Evolutionary conservation across 2,329 filamentous ascomycete genomes (phyloP), one percentile per base, ranked within the genome.

Genomic region (Colletotrichum abscissum): DNA sequence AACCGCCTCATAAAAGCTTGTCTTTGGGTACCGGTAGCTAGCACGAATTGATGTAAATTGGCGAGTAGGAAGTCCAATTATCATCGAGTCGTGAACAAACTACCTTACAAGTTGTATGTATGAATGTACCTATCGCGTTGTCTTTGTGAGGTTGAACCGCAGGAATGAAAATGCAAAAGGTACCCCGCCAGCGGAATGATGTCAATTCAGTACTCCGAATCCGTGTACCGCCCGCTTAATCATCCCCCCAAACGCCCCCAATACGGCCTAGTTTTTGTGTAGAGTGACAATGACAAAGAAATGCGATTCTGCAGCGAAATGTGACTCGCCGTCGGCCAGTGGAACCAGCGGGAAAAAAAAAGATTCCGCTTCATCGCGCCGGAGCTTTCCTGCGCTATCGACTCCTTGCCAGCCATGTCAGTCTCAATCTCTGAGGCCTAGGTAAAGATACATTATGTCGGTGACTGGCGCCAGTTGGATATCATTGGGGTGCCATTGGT

Each of bases 101-200:
- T 28, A 26, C 24, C 24, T 26, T 4, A 3, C 24, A 26, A 26
- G 24, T 26, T 26, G 24, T 12, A 35, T 12, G 33, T 35, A 35
- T 35, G 33, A 8, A 16, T 19, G 38, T 42, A 42, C 16, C 16
- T 19, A 19, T 3, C 3, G 38, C 38, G 5, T 30, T 16, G 12
- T 14, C 26, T 12, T 33, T 49, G 24, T 35, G 38, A 14, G 57
- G 30, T 59, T n/a, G 26, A 26, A 24, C n/a, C 6, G 57, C 57
- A 22, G 22, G n/a, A 11, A 14, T 16, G 5, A 33, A 30, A 22
- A 16, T n/a, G 11, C 26, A 38, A 35, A 26, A 28, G 42, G 33
- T 24, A 64, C 62, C 68, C 69, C 64, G 57, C 64, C 68, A 62
- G 58, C 60, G 52, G 57, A n/a, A 52, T 69, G 58, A 63, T 64